Percentiles rank a stretch among this genome's conserved stretches.
Conservation (phyloP, 441 rosid species). For the Erysimum cheiri region DNA sequence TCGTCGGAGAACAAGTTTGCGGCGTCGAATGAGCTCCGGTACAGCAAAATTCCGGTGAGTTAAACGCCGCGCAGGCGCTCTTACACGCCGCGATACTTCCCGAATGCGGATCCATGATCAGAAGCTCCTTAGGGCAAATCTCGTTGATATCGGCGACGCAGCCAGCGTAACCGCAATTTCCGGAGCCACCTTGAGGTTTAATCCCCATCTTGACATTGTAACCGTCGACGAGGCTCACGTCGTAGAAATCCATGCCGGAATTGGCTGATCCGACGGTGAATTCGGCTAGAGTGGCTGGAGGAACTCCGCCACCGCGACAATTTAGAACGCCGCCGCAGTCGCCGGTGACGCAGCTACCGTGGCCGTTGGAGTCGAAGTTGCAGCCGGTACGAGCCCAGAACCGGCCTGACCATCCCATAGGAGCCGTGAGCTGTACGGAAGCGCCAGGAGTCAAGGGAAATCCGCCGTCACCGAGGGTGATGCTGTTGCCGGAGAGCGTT, state of each 20-base stretch:
- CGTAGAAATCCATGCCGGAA: conserved; percentile 75
- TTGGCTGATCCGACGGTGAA: conserved; percentile 62
- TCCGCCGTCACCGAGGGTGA: conserved; percentile 71
- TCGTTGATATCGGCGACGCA: conserved; percentile 78
- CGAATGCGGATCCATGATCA: conserved; percentile 49
- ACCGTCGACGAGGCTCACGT: conserved; percentile 93
- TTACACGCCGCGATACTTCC: conserved; percentile 77
- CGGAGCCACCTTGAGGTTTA: conserved; percentile 65
- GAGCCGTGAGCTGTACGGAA: conserved; percentile 59
- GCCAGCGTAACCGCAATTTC: conserved; percentile 85
- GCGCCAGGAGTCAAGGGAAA: conserved; percentile 59
- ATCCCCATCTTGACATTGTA: conserved; percentile 80
- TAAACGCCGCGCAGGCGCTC: conserved; percentile 86
- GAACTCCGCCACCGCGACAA: conserved; percentile 73
- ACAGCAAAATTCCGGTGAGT: conserved; percentile 78
- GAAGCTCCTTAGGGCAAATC: conserved; percentile 70
- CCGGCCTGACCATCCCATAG: conserved; percentile 75
- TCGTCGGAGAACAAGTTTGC: conserved; percentile 73
- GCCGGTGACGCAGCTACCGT: conserved; percentile 76
- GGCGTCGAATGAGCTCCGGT: conserved; percentile 74
- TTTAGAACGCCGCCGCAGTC: conserved; percentile 79
- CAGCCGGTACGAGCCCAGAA: conserved; percentile 87
- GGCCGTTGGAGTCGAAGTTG: conserved; percentile 64
- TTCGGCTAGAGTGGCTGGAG: conserved; percentile 75
- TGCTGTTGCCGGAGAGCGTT: conserved; percentile 66